These are phyloP conservation scores for Candida taoyuanica DNA, from an alignment of 805 yeast genomes.

Conservation along the genomic window DNA sequence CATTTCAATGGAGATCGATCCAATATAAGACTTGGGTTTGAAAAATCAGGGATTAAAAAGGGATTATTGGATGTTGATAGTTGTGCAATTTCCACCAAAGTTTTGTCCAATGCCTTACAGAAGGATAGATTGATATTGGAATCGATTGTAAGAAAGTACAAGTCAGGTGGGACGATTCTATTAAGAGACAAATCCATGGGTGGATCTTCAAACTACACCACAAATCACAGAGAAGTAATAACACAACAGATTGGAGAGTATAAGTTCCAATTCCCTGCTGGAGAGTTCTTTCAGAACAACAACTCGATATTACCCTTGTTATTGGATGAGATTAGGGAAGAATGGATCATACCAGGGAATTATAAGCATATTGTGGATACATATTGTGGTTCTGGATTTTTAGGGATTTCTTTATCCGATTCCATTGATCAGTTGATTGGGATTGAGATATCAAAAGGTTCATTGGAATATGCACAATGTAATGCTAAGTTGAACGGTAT, in stretches of 20 bases:
- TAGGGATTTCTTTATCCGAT: conserved; percentile 74
- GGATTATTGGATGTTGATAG: conserved; percentile 80
- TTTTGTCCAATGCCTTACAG: conserved; percentile 66
- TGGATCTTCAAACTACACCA: conserved; percentile 49
- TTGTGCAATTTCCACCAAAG: conserved; percentile 79
- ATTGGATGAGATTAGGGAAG: conserved; percentile 67
- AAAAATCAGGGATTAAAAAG: conserved; percentile 46
- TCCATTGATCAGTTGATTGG: conserved; percentile 79
- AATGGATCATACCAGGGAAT: conserved; percentile 46
- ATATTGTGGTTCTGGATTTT: conserved; percentile 93
- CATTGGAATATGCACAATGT: conserved; percentile 75
- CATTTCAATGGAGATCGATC: conserved; percentile 74
- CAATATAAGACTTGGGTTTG: conserved; percentile 68
- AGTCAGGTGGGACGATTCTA: conserved; percentile 84
- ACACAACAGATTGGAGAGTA: conserved; percentile 66
- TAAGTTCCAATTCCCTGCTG: conserved; percentile 85
- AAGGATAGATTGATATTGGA: conserved; percentile 58
- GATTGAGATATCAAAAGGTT: conserved; percentile 88
- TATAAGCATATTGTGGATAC: conserved; percentile 81
- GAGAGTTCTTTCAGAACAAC: conserved; percentile 94
- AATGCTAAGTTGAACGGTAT: conserved; percentile 74
- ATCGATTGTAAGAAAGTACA: conserved; percentile 37
- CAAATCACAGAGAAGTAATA: conserved; percentile 71
- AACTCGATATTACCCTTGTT: conserved; percentile 84
- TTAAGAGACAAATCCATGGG: conserved; percentile 68